Evolutionary conservation across 768 basidiomycete genomes (phyloP), one percentile per base, ranked within the genome.

Genomic region (Tubosaeta sp.): DNA sequence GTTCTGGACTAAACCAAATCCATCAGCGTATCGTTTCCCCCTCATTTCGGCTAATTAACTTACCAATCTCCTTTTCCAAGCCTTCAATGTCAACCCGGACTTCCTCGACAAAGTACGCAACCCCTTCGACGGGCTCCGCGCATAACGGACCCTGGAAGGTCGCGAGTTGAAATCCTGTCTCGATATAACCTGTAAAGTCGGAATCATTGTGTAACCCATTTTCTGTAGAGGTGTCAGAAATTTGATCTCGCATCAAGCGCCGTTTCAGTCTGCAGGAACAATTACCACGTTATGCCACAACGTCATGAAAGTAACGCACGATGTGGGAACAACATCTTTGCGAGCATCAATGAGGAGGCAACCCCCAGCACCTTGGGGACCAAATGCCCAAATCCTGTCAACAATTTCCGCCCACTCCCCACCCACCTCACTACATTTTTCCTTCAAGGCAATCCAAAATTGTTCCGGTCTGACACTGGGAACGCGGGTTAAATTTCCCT

Each of bases 61-160:
- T 51, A 84, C 90, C 81, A 39, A 82, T 82, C 60, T 91, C 87
- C 58, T 77, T 83, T 53, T 79, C 78, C 35, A 91, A 67, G 25
- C 73, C 74, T 38, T 78, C 79, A 45, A 62, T 62, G 58, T 92
- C 81, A 19, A 91, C 73, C 13, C 80, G 76, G 3, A 97, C 72
- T 26, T 73, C 75, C 65, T 97, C 94, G 1, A 97, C 79, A 54
- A 95, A 90, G 72, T 87, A 98, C 0, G 85, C 91, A 74, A 99
- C 73, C 0, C 95, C 95, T 58, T 95, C 87, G 8, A 97, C 83
- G 2, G 97, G 97, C 67, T 99, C 97, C 7, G 86, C 88, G 59
- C 97, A 98, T 17, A 99, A 71, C 12, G 97, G 95, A 0, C 97
- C 97, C 69, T 95, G 92, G 66, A 93, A 88, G 2, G 87, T 88